Conservation (phyloP, 2,329 filamentous ascomycete species). For the Huntiella bhutanensis region DNA sequence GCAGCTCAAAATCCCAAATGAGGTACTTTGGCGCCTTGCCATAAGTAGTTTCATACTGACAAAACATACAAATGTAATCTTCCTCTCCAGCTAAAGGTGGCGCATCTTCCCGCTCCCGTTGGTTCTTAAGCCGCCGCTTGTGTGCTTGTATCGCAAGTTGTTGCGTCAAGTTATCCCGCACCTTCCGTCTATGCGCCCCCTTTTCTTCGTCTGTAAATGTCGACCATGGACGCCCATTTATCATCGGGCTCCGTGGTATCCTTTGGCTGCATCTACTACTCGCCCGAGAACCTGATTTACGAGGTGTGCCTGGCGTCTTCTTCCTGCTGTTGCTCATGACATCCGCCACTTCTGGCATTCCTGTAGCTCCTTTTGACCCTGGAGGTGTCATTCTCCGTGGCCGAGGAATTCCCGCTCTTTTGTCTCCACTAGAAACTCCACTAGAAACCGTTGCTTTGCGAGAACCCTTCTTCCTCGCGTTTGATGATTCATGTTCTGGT, state of each 20-base stretch:
- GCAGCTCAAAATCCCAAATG: constrained; percentile 84
- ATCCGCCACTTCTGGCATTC: too few relatives aligned
- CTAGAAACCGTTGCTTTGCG: too few relatives aligned
- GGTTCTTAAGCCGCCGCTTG: constrained; percentile 57
- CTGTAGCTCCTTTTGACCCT: too few relatives aligned
- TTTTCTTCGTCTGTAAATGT: constrained; percentile 11
- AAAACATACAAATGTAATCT: constrained; percentile 93
- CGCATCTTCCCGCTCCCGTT: constrained; percentile 57
- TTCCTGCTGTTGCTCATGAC: too few relatives aligned
- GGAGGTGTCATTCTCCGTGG: too few relatives aligned
- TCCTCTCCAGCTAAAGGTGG: constrained; percentile 45
- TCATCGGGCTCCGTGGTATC: background rate
- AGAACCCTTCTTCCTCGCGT: too few relatives aligned
- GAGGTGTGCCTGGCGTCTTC: too few relatives aligned
- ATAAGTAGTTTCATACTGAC: constrained; percentile 92
- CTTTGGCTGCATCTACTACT: background rate
- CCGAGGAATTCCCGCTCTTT: too few relatives aligned
- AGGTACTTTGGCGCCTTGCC: constrained; percentile 68
- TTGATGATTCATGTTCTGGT: too few relatives aligned
- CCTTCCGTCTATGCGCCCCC: constrained; percentile 33
- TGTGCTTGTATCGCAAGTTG: constrained; percentile 58
- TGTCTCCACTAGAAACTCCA: too few relatives aligned
- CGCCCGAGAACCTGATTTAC: too few relatives aligned
- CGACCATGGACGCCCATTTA: background rate
- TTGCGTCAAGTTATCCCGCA: constrained; percentile 41